Conservation (phyloP, 495 filamentous ascomycete species). For the Emericellopsis terricola region DNA sequence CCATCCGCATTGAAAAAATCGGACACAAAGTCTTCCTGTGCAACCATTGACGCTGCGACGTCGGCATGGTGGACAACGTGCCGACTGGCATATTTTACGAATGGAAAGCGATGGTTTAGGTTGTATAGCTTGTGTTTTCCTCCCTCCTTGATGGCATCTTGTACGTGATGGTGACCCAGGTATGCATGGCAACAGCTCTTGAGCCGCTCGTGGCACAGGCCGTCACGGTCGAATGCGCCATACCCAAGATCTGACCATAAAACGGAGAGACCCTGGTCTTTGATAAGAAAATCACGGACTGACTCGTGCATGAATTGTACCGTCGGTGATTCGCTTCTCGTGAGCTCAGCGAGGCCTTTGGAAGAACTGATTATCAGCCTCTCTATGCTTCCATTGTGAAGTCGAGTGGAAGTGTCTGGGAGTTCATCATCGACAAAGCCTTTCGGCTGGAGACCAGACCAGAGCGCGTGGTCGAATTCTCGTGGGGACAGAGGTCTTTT, state of each 20-base stretch:
- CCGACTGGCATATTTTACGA: background rate
- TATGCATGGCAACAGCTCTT: too few relatives aligned
- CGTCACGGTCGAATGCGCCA: too few relatives aligned
- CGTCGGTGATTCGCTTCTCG: constrained; percentile 6
- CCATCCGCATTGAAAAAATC: background rate
- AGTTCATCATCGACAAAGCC: constrained; percentile 3
- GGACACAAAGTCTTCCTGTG: background rate
- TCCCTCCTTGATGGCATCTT: too few relatives aligned
- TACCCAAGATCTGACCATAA: too few relatives aligned
- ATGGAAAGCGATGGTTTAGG: background rate
- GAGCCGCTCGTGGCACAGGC: too few relatives aligned
- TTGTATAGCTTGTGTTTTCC: too few relatives aligned
- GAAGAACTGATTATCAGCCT: constrained; percentile 13
- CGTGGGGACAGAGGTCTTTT: constrained; percentile 10
- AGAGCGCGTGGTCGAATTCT: too few relatives aligned
- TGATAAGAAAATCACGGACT: constrained; percentile 21
- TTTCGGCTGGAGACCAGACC: constrained; percentile 19
- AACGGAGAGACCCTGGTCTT: too few relatives aligned
- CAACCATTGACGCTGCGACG: background rate
- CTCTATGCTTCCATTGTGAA: constrained; percentile 1
- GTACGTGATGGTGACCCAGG: too few relatives aligned
- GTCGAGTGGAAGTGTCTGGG: constrained; percentile 3
- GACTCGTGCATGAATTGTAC: constrained; percentile 28
- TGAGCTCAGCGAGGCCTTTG: constrained; percentile 18
- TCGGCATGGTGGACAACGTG: background rate